Conservation (phyloP, 1,139 yeast species). For the Protomyces inouyei region DNA sequence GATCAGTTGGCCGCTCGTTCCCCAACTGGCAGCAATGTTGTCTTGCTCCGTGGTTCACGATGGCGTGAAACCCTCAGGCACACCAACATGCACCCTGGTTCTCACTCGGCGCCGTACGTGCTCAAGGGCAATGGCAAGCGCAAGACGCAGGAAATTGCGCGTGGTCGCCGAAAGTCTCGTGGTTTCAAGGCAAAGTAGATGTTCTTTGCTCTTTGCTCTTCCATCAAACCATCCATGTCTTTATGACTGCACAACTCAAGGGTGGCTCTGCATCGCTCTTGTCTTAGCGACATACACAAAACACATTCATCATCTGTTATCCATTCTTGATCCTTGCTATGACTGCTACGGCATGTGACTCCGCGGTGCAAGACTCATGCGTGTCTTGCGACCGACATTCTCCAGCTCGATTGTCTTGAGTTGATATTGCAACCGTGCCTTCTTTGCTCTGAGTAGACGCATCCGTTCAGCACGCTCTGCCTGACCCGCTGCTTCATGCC, state of each 20-base stretch:
- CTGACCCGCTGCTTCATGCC: not conserved
- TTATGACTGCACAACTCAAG: not conserved
- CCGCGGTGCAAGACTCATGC: conserved; percentile 25
- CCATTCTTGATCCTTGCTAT: not conserved
- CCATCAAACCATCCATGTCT: not conserved
- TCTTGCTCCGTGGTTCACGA: conserved; percentile 98
- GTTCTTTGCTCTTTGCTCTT: not conserved
- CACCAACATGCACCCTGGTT: conserved; percentile 99
- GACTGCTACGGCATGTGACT: not conserved
- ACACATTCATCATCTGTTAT: not conserved
- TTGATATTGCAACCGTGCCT: conserved; percentile 25
- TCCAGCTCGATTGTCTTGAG: conserved; percentile 20
- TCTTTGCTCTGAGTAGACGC: conserved; percentile 4
- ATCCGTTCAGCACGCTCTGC: conserved; percentile 15
- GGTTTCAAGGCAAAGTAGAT: conserved; percentile 92
- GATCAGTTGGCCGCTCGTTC: conserved; percentile 99
- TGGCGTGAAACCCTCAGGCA: conserved; percentile 99
- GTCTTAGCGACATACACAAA: not conserved
- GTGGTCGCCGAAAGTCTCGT: conserved; percentile 99
- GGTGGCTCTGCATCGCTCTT: not conserved
- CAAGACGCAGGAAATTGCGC: conserved; percentile 72
- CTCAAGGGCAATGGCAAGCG: conserved; percentile 34
- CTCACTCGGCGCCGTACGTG: conserved; percentile 98
- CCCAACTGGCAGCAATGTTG: conserved; percentile 99
- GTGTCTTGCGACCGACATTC: conserved; percentile 15